These are phyloP conservation scores for Phytophthora macrochlamydospora DNA, from an alignment of 352 stramenopile species.

Conservation along the genomic window DNA sequence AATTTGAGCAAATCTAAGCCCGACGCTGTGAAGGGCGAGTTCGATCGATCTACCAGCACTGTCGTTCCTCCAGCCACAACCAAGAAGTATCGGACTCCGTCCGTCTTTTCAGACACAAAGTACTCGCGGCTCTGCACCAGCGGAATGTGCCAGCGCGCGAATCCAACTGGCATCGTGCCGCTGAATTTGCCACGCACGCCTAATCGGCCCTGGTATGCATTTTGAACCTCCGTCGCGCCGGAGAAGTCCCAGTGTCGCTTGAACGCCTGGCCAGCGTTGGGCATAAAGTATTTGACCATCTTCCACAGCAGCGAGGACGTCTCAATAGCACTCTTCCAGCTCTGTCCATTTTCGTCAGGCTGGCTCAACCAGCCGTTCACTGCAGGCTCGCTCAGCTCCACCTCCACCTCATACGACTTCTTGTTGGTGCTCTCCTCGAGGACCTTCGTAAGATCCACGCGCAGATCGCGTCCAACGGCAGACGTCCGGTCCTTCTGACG, in stretches of 20 bases:
- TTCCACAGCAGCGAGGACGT: constrained; percentile 77
- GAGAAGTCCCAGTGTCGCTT: constrained; percentile 79
- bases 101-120: constrained; percentile 92
- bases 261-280: constrained; percentile 76
- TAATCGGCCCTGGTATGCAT: constrained; percentile 76
- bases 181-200: constrained; percentile 85
- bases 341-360: constrained; percentile 72
- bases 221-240: constrained; percentile 75
- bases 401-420: constrained; percentile 76
- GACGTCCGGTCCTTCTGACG: constrained; percentile 82
- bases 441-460: constrained; percentile 86
- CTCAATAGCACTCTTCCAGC: constrained; percentile 70
- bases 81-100: constrained; percentile 92
- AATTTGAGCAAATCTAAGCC: constrained; percentile 80
- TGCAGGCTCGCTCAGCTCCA: constrained; percentile 70
- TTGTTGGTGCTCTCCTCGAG: constrained; percentile 78
- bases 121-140: constrained; percentile 87
- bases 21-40: constrained; percentile 78
- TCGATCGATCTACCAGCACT: constrained; percentile 81
- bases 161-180: constrained; percentile 91
- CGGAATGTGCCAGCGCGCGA: constrained; percentile 90
- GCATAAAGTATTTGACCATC: constrained; percentile 89
- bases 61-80: constrained; percentile 74
- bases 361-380: constrained; percentile 83
- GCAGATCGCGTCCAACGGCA: constrained; percentile 75